Conservation (phyloP, 331 rosid species). For the Quercus lobata region DNA sequence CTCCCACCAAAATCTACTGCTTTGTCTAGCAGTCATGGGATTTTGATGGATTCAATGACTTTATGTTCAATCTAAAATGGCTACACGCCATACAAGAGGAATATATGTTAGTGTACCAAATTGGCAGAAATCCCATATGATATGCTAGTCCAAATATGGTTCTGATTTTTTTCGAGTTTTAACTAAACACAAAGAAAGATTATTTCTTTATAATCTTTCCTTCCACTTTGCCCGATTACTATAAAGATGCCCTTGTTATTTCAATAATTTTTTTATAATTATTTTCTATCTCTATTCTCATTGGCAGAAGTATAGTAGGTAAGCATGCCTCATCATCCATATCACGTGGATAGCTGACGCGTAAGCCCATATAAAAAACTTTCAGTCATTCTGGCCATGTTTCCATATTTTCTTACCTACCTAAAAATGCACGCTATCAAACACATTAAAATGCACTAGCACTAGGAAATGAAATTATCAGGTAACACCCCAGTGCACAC, state of each 20-base stretch:
- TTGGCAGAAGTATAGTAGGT: not conserved
- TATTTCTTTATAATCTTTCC: not conserved
- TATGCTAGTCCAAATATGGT: not conserved
- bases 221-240: not conserved
- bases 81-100: too few relatives aligned
- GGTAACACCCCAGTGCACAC: not conserved
- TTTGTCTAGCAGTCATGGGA: too few relatives aligned
- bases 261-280: too few relatives aligned
- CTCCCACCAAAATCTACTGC: too few relatives aligned
- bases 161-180: not conserved
- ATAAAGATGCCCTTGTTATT: not conserved
- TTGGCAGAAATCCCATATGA: too few relatives aligned
- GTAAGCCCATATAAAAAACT: not conserved
- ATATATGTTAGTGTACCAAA: too few relatives aligned
- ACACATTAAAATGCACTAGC: not conserved
- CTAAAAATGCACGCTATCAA: not conserved
- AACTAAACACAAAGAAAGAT: not conserved
- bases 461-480: not conserved
- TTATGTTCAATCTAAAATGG: too few relatives aligned
- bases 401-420: not conserved
- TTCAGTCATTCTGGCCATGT: not conserved
- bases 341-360: not conserved
- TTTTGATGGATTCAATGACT: too few relatives aligned
- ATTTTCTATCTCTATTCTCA: not conserved
- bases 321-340: not conserved